Evolutionary conservation across 306 rosid genomes (phyloP), one percentile per base, ranked within the genome.

Genomic region (Vigna nakashimae): DNA sequence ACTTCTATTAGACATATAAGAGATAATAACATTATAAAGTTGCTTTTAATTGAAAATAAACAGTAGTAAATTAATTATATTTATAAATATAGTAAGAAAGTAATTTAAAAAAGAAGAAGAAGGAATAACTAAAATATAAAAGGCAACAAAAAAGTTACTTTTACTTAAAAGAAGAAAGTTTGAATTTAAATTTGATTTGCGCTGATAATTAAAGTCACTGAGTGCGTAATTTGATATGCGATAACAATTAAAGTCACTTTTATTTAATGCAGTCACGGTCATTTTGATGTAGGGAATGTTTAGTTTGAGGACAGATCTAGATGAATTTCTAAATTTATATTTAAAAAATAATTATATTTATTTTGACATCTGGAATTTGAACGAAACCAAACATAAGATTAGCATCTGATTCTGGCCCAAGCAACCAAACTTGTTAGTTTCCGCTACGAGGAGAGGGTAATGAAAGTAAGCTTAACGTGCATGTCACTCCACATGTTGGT

Each of bases 391-490:
- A 65, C n/a, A 65, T 0, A 30, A 30, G 32, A 30, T 30, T 30
- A 30, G 32, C 5, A 3, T 30, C 32, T 30, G 32, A 0, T 30
- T 30, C 32, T 30, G 32, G 4, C 5, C 5, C 60, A 46, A 20
- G 28, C 70, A 71, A 65, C 82, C 49, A 65, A 71, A 64, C 60
- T 34, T 64, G 74, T 18, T 8, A 60, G 16, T 52, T 1, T 52
- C 30, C 46, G 76, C 4, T 52, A 50, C n/a, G n/a, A 8, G 59
- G 11, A 38, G 53, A 52, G 71, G 50, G 64, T 32, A 48, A 77
- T 16, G 45, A 56, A 84, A 77, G 81, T 45, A 77, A 68, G 67
- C 68, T 62, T 78, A 68, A 56, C 81, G 79, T 85, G 83, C 40
- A 63, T 78, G 67, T 38, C 78, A 81, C 88, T 69, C 76, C 6